Evolutionary conservation across 208 protist genomes (phyloP).

Genomic region (Wallacemonas sp.): DNA sequence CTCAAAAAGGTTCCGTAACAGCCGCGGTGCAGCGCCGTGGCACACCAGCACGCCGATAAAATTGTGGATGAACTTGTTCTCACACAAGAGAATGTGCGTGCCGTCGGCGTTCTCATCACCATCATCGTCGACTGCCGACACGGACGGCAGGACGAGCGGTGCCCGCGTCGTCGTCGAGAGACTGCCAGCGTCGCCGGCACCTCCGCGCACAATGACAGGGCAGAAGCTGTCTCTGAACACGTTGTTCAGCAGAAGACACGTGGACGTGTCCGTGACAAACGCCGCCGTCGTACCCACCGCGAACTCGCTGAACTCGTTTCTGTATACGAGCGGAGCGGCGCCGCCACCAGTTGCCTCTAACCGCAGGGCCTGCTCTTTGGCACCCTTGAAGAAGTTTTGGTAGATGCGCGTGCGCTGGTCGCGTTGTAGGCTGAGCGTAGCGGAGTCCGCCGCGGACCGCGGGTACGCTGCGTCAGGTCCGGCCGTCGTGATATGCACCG

Average conservation of each 20-base stretch:
- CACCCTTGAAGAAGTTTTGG: conserved; percentile 51
- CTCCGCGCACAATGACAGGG: conserved; percentile 53
- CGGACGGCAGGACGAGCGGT: background rate
- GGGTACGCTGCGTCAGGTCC: no score
- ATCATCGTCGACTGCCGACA: background rate
- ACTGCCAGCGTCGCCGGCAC: conserved; percentile 9
- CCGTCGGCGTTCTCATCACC: background rate
- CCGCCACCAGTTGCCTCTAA: conserved; percentile 11
- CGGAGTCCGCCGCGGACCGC: conserved; percentile 4
- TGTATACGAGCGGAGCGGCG: conserved; percentile 29
- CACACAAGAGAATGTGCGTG: conserved; percentile 14
- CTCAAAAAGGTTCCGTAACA: conserved; percentile 75
- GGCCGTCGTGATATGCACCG: conserved; percentile 28
- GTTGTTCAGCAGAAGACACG: conserved; percentile 41
- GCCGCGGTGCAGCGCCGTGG: conserved; percentile 46
- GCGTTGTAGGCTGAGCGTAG: conserved; percentile 8
- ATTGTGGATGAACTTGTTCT: conserved; percentile 71
- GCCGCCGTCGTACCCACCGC: conserved; percentile 33
- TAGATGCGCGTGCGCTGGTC: conserved; percentile 56
- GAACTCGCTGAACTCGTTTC: conserved; percentile 63
- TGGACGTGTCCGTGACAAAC: conserved; percentile 31
- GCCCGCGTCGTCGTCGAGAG: conserved; percentile 1
- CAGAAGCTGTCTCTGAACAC: conserved; percentile 57
- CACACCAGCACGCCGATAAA: conserved; percentile 73
- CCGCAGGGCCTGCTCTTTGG: conserved; percentile 34